Evolutionary conservation across 1,139 yeast species (phyloP).

Genomic region (Suhomyces taliae): DNA sequence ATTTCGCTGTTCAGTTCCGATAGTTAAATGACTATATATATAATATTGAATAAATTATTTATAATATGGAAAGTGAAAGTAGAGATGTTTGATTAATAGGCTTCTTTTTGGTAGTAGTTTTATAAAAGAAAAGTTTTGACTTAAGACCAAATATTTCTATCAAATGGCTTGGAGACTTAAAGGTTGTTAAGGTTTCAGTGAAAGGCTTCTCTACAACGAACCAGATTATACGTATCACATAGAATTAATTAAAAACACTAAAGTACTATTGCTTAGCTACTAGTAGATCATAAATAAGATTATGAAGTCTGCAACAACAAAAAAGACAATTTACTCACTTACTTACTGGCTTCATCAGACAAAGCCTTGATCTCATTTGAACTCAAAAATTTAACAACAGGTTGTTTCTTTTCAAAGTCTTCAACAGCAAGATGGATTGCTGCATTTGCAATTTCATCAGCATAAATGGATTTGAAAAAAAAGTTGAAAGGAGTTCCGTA

Average conservation of each 20-base stretch:
- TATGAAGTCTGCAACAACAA: too few species aligned
- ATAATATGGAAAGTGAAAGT: neutral
- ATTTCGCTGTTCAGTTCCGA: neutral
- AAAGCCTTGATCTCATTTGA: neutral
- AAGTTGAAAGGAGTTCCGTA: slow-evolving; percentile 28
- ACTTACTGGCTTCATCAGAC: neutral
- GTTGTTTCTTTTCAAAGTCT: slow-evolving; percentile 1
- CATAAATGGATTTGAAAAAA: slow-evolving; percentile 17
- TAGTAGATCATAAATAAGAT: too few species aligned
- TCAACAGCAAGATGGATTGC: neutral
- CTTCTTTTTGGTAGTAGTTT: too few species aligned
- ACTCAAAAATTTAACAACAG: slow-evolving; percentile 5
- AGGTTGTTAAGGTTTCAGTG: too few species aligned
- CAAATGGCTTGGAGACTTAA: too few species aligned
- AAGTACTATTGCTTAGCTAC: too few species aligned
- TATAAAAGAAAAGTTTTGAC: neutral
- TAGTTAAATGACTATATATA: neutral
- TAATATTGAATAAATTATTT: neutral
- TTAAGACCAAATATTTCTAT: neutral
- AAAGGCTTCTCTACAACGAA: too few species aligned
- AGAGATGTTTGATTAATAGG: too few species aligned
- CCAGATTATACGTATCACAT: too few species aligned
- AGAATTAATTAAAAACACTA: too few species aligned
- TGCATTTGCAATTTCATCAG: slow-evolving; percentile 31
- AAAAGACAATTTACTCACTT: too few species aligned